phyloP scores from a whole-genome alignment of 2,329 filamentous ascomycete species.

The Alternaria tenuissima region DNA sequence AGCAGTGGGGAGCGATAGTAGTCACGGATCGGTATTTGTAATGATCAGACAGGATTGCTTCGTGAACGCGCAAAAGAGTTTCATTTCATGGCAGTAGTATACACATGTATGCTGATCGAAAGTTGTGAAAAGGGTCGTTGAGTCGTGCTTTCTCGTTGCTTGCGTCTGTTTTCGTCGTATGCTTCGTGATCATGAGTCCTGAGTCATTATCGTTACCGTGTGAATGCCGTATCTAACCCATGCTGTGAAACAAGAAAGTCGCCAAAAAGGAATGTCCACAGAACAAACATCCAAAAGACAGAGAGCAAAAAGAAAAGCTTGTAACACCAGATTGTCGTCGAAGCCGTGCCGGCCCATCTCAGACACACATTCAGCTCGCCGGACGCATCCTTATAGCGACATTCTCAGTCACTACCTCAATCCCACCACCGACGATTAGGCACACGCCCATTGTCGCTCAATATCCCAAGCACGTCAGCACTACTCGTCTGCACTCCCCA shows the following conservation, averaged over 20 bases:
- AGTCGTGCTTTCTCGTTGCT: neutral
- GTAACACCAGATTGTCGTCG: neutral
- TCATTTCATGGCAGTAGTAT: slow-evolving; percentile 8
- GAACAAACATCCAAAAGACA: neutral
- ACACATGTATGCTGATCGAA: slow-evolving; percentile 12
- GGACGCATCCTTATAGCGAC: neutral
- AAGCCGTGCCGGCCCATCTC: neutral
- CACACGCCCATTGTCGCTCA: slow-evolving; percentile 48
- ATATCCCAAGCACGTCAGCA: slow-evolving; percentile 47
- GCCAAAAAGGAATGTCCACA: neutral
- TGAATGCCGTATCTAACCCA: slow-evolving; percentile 4
- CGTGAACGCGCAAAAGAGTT: neutral
- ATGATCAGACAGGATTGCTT: neutral
- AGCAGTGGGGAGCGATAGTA: neutral
- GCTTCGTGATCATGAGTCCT: neutral
- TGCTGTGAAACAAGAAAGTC: neutral
- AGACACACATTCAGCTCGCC: neutral
- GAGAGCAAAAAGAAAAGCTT: neutral
- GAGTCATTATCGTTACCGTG: slow-evolving; percentile 4
- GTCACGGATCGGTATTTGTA: neutral
- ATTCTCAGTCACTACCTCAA: slow-evolving; percentile 18
- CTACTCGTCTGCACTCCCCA: slow-evolving; percentile 46
- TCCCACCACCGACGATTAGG: slow-evolving; percentile 48
- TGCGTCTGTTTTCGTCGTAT: neutral
- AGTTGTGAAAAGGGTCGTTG: neutral